Evolutionary conservation across 2,329 filamentous ascomycete genomes (phyloP).

Genomic region (Colletotrichum gigasporum): DNA sequence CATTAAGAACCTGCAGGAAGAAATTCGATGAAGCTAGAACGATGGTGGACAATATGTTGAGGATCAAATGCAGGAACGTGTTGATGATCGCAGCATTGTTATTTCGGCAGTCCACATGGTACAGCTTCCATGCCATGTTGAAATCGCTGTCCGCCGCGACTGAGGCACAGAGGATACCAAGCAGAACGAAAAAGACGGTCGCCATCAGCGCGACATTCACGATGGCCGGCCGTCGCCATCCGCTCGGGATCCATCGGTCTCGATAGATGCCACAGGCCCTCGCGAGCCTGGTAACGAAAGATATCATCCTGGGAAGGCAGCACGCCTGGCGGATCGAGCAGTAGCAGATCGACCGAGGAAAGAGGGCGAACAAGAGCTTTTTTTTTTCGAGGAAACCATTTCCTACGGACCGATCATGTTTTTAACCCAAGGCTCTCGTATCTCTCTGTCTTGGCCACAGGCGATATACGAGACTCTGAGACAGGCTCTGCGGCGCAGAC

Average conservation of each 20-base stretch:
- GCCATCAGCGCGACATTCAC: background rate
- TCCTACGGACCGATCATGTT: too few relatives aligned
- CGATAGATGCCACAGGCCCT: too few relatives aligned
- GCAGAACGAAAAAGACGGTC: background rate
- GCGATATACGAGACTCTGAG: too few relatives aligned
- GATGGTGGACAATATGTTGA: constrained; percentile 46
- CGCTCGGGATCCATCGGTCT: background rate
- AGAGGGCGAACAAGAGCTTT: too few relatives aligned
- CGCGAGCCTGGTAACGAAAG: too few relatives aligned
- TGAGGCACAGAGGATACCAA: background rate
- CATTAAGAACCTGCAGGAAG: constrained; percentile 32
- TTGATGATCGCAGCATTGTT: background rate
- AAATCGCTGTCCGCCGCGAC: background rate
- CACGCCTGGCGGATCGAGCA: too few relatives aligned
- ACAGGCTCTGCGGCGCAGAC: too few relatives aligned
- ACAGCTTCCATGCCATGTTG: background rate
- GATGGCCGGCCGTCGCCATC: background rate
- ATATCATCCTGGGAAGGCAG: too few relatives aligned
- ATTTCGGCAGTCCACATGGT: background rate
- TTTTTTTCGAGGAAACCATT: too few relatives aligned
- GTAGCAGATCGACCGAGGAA: too few relatives aligned
- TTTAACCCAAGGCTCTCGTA: too few relatives aligned
- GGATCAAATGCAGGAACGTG: constrained; percentile 49
- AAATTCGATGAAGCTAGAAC: constrained; percentile 31
- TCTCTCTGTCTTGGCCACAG: too few relatives aligned